Conservation (phyloP, 2,329 filamentous ascomycete genomes). For the Calonectria hawksworthii region DNA sequence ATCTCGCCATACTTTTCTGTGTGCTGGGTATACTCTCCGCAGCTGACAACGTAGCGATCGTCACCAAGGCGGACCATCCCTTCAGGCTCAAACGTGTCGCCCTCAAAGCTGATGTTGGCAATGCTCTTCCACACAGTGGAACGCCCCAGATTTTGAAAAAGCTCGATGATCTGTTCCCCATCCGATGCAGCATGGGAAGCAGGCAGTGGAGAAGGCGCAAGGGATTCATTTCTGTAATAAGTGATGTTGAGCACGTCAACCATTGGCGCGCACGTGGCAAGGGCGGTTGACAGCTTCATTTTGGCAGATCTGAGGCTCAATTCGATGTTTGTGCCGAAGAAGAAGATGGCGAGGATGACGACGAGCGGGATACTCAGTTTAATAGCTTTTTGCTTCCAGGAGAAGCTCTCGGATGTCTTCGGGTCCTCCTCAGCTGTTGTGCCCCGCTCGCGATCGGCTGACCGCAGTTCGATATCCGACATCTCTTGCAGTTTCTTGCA, state of each 20-base stretch:
- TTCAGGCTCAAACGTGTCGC: slow-evolving; percentile 63
- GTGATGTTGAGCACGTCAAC: slow-evolving; percentile 51
- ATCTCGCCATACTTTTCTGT: slow-evolving; percentile 58
- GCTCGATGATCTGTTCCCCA: slow-evolving; percentile 52
- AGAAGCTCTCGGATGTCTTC: not conserved
- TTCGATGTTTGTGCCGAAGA: slow-evolving; percentile 32
- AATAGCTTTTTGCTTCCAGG: slow-evolving; percentile 29
- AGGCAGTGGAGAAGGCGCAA: slow-evolving; percentile 53
- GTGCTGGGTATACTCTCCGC: slow-evolving; percentile 58
- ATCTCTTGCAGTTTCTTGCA: slow-evolving; percentile 13
- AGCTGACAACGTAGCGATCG: slow-evolving; percentile 60
- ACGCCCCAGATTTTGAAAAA: slow-evolving; percentile 53
- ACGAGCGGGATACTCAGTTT: slow-evolving; percentile 36
- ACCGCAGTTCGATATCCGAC: slow-evolving; percentile 9
- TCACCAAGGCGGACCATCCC: slow-evolving; percentile 59
- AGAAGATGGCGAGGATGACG: slow-evolving; percentile 32
- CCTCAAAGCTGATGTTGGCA: slow-evolving; percentile 57
- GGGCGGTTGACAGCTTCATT: slow-evolving; percentile 36
- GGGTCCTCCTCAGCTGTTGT: not conserved
- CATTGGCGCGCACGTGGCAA: slow-evolving; percentile 36
- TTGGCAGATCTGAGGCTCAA: slow-evolving; percentile 24
- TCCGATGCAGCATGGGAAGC: slow-evolving; percentile 51
- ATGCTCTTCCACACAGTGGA: slow-evolving; percentile 59
- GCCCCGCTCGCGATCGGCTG: slow-evolving; percentile 14
- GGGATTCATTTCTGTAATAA: slow-evolving; percentile 43